Evolutionary conservation across 2,329 filamentous ascomycete species (phyloP).

Genomic region (Teratosphaeria epicoccoides): DNA sequence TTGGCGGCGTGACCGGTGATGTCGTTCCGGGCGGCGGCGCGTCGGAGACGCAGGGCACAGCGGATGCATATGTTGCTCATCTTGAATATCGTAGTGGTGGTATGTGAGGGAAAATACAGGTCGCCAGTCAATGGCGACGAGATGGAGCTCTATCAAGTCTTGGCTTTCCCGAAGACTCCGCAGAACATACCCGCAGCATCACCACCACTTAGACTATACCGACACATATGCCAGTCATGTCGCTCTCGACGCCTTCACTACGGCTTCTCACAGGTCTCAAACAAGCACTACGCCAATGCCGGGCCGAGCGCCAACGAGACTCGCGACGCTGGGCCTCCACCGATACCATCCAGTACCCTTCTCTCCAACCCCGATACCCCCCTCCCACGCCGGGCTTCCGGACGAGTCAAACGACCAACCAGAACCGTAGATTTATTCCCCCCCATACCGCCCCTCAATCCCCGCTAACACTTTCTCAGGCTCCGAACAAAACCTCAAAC

Average conservation of each 20-base stretch:
- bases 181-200: conserved; percentile 3
- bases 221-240: conserved; percentile 36
- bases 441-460: background rate
- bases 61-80: conserved; percentile 23
- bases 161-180: conserved; percentile 11
- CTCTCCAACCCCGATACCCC: conserved; percentile 26
- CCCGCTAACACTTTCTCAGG: conserved; percentile 9
- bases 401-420: conserved; percentile 23
- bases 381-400: conserved; percentile 20
- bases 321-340: conserved; percentile 32
- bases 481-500: conserved; percentile 21
- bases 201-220: background rate
- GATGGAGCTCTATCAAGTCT: conserved; percentile 1
- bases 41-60: conserved; percentile 24
- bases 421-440: conserved; percentile 19
- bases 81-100: background rate
- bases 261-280: conserved; percentile 65
- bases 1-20: conserved; percentile 4
- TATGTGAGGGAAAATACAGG: background rate
- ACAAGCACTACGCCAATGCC: conserved; percentile 48
- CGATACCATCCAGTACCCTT: conserved; percentile 40
- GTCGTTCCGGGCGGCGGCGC: conserved; percentile 11
- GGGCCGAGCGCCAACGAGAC: conserved; percentile 27
- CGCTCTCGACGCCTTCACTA: conserved; percentile 43
- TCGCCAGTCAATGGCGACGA: background rate